Percentiles rank a stretch among this genome's conserved stretches.
Evolutionary conservation across 164 flowering plant genomes (phyloP).

Genomic region (Kalanchoe fedtschenkoi): DNA sequence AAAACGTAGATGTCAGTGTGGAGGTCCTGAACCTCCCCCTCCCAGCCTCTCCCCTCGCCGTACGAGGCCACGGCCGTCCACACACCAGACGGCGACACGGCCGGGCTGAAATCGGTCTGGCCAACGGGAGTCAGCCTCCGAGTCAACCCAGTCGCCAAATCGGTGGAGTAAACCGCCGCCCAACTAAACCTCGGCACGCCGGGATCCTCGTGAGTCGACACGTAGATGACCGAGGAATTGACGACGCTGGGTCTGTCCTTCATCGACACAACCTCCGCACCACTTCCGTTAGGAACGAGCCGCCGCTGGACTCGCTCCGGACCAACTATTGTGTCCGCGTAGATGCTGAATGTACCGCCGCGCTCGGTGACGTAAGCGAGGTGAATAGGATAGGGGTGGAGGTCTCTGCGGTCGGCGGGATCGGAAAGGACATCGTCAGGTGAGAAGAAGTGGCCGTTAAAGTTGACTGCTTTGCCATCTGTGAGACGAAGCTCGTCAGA

Average conservation of each 20-base stretch:
- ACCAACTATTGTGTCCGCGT: conserved; percentile 24
- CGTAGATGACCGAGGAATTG: conserved; percentile 52
- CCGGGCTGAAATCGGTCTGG: conserved; percentile 72
- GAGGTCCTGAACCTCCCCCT: conserved; percentile 68
- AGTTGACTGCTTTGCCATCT: conserved; percentile 60
- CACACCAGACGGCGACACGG: conserved; percentile 71
- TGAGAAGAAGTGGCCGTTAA: conserved; percentile 63
- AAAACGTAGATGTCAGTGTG: conserved; percentile 57
- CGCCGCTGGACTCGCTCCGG: conserved; percentile 30
- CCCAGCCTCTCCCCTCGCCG: conserved; percentile 64
- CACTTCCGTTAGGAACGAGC: conserved; percentile 10
- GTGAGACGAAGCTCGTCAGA: conserved; percentile 43
- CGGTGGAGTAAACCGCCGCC: conserved; percentile 80
- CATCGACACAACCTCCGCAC: conserved; percentile 29
- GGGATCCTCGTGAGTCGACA: conserved; percentile 68
- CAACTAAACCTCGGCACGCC: conserved; percentile 55
- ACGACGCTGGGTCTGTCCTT: conserved; percentile 59
- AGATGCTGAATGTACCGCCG: conserved; percentile 39
- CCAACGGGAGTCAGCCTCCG: conserved; percentile 60
- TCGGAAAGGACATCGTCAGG: conserved; percentile 15
- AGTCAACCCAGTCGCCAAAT: conserved; percentile 40
- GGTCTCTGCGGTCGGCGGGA: conserved; percentile 10
- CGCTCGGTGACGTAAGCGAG: conserved; percentile 63
- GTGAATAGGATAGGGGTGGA: conserved; percentile 9
- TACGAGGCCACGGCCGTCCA: conserved; percentile 82